A percentile compares a stretch with the other conserved stretches of the same genome.
phyloP scores from a whole-genome alignment of 371 early-diverging fungal species.

The Phascolomyces articulosus region DNA sequence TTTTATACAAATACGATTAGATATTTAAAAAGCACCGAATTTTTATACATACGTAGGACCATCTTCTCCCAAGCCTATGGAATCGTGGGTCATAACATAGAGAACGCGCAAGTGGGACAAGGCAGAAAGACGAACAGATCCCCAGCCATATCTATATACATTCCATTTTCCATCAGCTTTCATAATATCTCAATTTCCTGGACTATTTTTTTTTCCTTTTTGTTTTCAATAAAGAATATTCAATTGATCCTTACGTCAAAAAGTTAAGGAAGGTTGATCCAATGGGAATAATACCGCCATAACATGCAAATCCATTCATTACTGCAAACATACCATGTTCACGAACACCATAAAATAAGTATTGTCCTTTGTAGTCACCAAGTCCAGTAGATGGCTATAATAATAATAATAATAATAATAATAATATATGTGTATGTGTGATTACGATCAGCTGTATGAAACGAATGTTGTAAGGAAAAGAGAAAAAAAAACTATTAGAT shows the following conservation, averaged over 20 bases:
- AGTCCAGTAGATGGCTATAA: conserved; percentile 51
- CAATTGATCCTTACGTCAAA: conserved; percentile 82
- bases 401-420: conserved; percentile 38
- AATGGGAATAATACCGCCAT: conserved; percentile 85
- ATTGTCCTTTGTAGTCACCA: conserved; percentile 88
- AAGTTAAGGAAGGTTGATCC: conserved; percentile 99
- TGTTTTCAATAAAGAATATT: too few relatives aligned
- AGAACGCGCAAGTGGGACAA: conserved; percentile 87
- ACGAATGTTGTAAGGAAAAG: too few relatives aligned
- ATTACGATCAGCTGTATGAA: too few relatives aligned
- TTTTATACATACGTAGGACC: conserved; percentile 99
- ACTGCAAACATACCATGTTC: conserved; percentile 99
- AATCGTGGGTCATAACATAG: conserved; percentile 99
- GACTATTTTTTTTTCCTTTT: too few relatives aligned
- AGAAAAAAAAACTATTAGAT: neutral
- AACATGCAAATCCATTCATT: conserved; percentile 94
- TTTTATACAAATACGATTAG: too few relatives aligned
- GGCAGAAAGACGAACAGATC: conserved; percentile 93
- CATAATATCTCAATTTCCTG: too few relatives aligned
- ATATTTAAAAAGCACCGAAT: too few relatives aligned
- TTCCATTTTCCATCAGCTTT: too few relatives aligned
- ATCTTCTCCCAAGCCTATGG: conserved; percentile 98
- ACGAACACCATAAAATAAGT: conserved; percentile 97
- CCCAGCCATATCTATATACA: conserved; percentile 64
- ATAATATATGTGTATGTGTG: too few relatives aligned